phyloP scores from a whole-genome alignment of 441 rosid genomes.

The Syzygium malaccense region DNA sequence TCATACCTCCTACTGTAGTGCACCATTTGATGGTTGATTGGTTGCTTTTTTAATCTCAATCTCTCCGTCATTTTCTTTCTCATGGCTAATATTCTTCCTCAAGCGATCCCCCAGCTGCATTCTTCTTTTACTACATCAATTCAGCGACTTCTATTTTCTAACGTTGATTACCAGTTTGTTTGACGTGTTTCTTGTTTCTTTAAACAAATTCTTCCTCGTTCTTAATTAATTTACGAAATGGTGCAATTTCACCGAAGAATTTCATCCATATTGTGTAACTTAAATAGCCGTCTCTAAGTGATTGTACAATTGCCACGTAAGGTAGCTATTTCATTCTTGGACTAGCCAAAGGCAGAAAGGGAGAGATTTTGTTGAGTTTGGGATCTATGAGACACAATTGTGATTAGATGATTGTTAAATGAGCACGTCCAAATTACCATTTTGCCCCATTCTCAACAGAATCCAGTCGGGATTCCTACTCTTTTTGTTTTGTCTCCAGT shows the following conservation, averaged over 20 bases:
- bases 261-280: too few relatives aligned
- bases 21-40: fast-evolving
- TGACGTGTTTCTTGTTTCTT: neutral
- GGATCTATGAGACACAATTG: neutral
- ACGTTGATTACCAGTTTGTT: fast-evolving
- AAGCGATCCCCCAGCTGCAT: neutral
- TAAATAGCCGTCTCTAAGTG: too few relatives aligned
- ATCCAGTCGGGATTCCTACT: neutral
- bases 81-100: neutral
- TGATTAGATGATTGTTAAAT: neutral
- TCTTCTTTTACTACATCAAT: neutral
- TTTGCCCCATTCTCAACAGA: neutral
- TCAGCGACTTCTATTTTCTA: neutral
- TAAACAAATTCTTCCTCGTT: neutral
- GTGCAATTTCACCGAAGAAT: neutral
- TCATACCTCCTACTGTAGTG: neutral
- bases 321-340: neutral
- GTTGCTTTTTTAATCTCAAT: neutral
- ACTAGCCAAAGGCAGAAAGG: neutral
- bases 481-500: fast-evolving
- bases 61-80: neutral
- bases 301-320: too few relatives aligned
- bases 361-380: neutral
- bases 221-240: neutral
- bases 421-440: neutral